Conservation (phyloP, 345 rosid species). For the Populus davidiana region DNA sequence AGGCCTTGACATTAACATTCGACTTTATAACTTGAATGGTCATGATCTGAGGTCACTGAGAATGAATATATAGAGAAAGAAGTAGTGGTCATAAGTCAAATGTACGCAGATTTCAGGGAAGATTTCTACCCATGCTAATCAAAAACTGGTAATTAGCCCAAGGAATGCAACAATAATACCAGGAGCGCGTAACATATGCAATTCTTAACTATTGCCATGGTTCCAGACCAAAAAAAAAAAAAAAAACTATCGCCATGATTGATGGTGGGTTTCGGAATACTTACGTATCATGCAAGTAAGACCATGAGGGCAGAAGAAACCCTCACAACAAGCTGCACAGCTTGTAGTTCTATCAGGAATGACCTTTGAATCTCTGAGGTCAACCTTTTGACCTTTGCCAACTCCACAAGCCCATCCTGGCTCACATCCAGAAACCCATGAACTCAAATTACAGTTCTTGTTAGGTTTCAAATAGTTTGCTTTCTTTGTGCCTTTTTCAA, state of each 20-base stretch:
- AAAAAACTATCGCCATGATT: background rate
- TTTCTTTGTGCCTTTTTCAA: constrained; percentile 34
- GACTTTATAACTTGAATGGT: background rate
- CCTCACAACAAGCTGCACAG: constrained; percentile 77
- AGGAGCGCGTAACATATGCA: background rate
- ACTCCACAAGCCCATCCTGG: constrained; percentile 95
- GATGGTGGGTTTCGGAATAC: constrained; percentile 23
- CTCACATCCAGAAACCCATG: constrained; percentile 96
- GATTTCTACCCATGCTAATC: too few species aligned
- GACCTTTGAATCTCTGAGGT: constrained; percentile 50
- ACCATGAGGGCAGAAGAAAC: constrained; percentile 98
- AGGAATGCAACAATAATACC: background rate
- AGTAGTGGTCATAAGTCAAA: background rate
- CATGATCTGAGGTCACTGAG: background rate
- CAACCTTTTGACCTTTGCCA: constrained; percentile 37
- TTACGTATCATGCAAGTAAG: constrained; percentile 98
- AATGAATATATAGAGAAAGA: background rate
- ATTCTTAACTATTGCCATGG: background rate
- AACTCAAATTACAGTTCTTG: constrained; percentile 78
- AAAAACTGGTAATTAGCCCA: background rate
- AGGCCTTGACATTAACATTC: background rate
- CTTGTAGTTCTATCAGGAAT: constrained; percentile 51
- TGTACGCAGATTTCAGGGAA: background rate
- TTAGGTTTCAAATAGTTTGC: constrained; percentile 65
- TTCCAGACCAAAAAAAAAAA: too few species aligned